These are phyloP conservation scores for Phytopythium litorale DNA, from an alignment of 352 stramenopile species.

Conservation along the genomic window DNA sequence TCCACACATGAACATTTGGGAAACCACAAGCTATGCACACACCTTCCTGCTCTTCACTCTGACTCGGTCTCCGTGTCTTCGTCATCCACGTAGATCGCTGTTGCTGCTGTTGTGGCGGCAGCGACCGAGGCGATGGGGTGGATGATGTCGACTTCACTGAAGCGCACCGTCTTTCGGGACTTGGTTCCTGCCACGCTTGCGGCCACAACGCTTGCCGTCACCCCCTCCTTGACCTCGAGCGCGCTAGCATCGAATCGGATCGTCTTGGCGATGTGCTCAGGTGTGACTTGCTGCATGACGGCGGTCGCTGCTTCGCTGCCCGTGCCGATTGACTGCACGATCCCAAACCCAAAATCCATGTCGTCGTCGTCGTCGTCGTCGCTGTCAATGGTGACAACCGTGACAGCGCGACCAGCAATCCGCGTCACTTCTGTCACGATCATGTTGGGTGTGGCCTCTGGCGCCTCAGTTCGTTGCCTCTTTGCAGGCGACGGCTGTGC, in stretches of 20 bases:
- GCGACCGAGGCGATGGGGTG: not conserved
- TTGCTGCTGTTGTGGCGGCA: not conserved
- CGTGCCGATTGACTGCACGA: not conserved
- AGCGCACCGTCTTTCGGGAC: conserved; percentile 2
- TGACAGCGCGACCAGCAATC: not conserved
- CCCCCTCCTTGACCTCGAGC: not conserved
- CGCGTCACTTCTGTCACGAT: conserved; percentile 1
- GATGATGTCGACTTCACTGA: not conserved
- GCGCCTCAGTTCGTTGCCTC: not conserved
- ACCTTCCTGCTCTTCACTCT: conserved; percentile 10
- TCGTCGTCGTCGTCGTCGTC: conserved; percentile 5
- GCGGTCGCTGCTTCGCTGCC: not conserved
- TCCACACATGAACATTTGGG: not conserved
- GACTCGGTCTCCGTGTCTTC: conserved; percentile 28
- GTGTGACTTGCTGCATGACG: not conserved
- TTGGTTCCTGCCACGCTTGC: conserved; percentile 2
- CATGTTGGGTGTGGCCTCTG: not conserved
- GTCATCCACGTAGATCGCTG: conserved; percentile 19
- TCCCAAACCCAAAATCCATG: not conserved
- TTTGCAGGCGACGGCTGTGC: not conserved
- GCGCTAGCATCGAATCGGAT: not conserved
- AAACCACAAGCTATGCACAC: not conserved
- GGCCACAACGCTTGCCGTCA: not conserved
- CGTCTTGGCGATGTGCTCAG: not conserved
- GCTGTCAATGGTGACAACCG: conserved; percentile 1